phyloP scores from a whole-genome alignment of 1,284 basidiomycete genomes.

The Ustilago hordei region DNA sequence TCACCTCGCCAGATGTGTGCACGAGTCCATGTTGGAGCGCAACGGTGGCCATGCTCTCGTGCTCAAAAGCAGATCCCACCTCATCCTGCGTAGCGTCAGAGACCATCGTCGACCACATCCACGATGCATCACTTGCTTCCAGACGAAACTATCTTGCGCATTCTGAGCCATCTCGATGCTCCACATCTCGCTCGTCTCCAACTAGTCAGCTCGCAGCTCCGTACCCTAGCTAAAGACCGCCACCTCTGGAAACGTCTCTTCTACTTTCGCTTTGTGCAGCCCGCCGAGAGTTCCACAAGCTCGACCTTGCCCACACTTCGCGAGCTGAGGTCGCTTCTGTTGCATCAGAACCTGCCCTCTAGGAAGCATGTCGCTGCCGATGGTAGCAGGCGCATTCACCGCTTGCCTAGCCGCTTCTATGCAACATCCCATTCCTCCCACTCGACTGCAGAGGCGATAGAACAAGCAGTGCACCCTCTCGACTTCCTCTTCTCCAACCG shows the following conservation, averaged over 20 bases:
- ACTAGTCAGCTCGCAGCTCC: slow-evolving; percentile 24
- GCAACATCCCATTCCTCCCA: neutral
- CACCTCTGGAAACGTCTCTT: slow-evolving; percentile 50
- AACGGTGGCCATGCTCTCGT: neutral
- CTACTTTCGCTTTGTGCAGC: slow-evolving; percentile 34
- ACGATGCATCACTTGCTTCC: slow-evolving; percentile 29
- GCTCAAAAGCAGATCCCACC: too few relatives aligned
- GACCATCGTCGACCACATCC: neutral
- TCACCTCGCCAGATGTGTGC: too few relatives aligned
- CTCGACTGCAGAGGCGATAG: neutral
- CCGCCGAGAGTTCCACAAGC: neutral
- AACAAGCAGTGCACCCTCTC: slow-evolving; percentile 1
- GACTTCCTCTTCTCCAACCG: neutral
- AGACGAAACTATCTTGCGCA: slow-evolving; percentile 37
- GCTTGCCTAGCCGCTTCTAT: slow-evolving; percentile 33
- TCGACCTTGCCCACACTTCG: slow-evolving; percentile 29
- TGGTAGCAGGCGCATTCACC: slow-evolving; percentile 14
- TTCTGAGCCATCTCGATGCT: slow-evolving; percentile 36
- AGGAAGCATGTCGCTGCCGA: slow-evolving; percentile 23
- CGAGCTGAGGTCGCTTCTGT: slow-evolving; percentile 37
- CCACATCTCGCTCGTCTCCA: slow-evolving; percentile 30
- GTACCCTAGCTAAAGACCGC: slow-evolving; percentile 37
- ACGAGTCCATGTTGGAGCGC: too few relatives aligned
- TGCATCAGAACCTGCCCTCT: slow-evolving; percentile 34
- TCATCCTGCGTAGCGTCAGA: too few relatives aligned